Evolutionary conservation across 1,284 basidiomycete genomes (phyloP), one percentile per base, ranked within the genome.

Genomic region (Ustilago vetiveriae): DNA sequence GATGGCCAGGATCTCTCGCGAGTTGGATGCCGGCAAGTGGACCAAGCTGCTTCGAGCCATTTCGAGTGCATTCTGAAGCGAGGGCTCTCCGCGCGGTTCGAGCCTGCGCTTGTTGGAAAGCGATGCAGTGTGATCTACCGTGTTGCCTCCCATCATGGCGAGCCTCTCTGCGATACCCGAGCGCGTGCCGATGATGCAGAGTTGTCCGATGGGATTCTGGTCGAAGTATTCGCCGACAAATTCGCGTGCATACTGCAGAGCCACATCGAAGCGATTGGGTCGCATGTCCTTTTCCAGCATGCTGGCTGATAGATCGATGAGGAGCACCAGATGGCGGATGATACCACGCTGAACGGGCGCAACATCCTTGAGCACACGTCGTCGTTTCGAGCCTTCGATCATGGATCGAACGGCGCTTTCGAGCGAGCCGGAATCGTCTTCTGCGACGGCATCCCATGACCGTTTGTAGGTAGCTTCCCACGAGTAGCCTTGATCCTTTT

Each of bases 161-260:
- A 80, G 50, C 11, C 78, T 49, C 42, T 81, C 80, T 17, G 77
- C 78, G 26, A 82, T 69, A 7, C 81, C 81, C 30, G 78, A 67
- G 16, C 80, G 72, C 6, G 80, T 80, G 37, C 70, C 75, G 3
- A 82, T 58, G 48, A 82, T 75, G 13, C 70, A 75, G 4, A 79
- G 59, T 83, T 98, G 95, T n/a, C 95, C 94, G 17, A 99, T 86
- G 0, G 95, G 95, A 78, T 99, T 99, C 84, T 98, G 96, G 83
- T 99, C 96, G 83, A 98, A 99, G 92, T 95, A 99, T 82, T 99
- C 95, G 8, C 87, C 85, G 21, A 98, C 87, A 74, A 98, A 98
- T 68, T 92, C 90, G 52, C 72, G 62, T 3, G 75, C 75, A 79
- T 94, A 95, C 76, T 93, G 90, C 35, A 98, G 84, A 66, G 90